Percentiles rank a stretch among this genome's conserved stretches.
Evolutionary conservation across 306 rosid genomes (phyloP).

Genomic region (Malus sylvestris): DNA sequence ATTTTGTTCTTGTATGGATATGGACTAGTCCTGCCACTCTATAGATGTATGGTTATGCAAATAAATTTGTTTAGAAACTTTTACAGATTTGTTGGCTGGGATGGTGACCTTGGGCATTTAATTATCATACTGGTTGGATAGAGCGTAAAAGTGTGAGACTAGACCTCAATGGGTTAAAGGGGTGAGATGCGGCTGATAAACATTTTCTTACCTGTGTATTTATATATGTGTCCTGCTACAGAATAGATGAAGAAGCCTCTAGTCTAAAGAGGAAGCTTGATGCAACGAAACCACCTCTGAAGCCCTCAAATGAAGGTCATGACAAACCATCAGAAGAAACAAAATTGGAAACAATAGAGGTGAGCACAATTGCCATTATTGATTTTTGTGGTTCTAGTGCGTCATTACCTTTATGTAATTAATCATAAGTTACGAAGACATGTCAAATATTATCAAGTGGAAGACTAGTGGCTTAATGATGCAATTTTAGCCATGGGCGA

Average conservation of each 20-base stretch:
- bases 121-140: neutral
- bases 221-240: slow-evolving; percentile 39
- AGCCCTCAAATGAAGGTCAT: slow-evolving; percentile 36
- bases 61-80: neutral
- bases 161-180: neutral
- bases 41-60: neutral
- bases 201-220: slow-evolving; percentile 1
- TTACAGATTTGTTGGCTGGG: neutral
- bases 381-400: neutral
- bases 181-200: neutral
- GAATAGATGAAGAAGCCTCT: slow-evolving; percentile 69
- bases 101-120: neutral
- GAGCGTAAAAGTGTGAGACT: neutral
- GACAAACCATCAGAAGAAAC: slow-evolving; percentile 52
- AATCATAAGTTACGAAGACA: neutral
- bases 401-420: neutral
- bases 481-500: neutral
- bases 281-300: slow-evolving; percentile 42
- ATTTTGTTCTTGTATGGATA: neutral
- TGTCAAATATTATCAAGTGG: neutral
- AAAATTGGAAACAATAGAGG: slow-evolving; percentile 62
- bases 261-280: slow-evolving; percentile 64
- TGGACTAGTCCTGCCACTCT: neutral
- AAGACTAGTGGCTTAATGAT: neutral
- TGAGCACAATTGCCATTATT: slow-evolving; percentile 16